These are phyloP conservation scores for Debaryomyces sp. DNA, from an alignment of 1,139 yeast species.

Conservation along the genomic window DNA sequence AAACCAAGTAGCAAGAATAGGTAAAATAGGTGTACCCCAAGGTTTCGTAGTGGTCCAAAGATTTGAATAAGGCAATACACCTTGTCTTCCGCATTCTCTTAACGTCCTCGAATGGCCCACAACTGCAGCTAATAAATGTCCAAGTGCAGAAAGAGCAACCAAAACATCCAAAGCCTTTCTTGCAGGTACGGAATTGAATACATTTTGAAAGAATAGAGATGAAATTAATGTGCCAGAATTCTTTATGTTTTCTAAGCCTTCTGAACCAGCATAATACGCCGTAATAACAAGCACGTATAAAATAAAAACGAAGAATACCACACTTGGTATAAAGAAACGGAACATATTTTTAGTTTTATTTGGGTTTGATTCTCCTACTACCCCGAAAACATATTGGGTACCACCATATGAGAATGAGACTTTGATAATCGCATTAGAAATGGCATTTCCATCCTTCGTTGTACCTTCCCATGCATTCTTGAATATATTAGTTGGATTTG, in stretches of 20 bases:
- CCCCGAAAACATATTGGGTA: not conserved
- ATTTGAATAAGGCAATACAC: not conserved
- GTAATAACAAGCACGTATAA: not conserved
- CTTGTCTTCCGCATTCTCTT: not conserved
- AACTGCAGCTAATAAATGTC: not conserved
- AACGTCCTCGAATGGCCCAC: not conserved
- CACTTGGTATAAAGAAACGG: not conserved
- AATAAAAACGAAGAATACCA: not conserved
- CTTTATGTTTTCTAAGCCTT: not conserved
- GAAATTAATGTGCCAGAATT: not conserved
- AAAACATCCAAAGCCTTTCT: not conserved
- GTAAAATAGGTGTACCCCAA: not conserved
- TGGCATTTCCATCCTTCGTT: constrained; percentile 42
- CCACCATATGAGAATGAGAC: constrained; percentile 48
- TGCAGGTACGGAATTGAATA: not conserved
- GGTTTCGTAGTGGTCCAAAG: not conserved
- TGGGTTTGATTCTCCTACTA: not conserved
- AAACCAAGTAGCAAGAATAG: not conserved
- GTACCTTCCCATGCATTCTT: constrained; percentile 43
- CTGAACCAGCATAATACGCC: not conserved
- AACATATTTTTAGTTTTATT: not conserved
- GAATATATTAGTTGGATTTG: constrained; percentile 30
- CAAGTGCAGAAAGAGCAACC: not conserved
- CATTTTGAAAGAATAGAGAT: not conserved
- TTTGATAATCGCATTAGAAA: constrained; percentile 45